phyloP scores from a whole-genome alignment of 179 eudicot genomes.

The Nepenthes alata region DNA sequence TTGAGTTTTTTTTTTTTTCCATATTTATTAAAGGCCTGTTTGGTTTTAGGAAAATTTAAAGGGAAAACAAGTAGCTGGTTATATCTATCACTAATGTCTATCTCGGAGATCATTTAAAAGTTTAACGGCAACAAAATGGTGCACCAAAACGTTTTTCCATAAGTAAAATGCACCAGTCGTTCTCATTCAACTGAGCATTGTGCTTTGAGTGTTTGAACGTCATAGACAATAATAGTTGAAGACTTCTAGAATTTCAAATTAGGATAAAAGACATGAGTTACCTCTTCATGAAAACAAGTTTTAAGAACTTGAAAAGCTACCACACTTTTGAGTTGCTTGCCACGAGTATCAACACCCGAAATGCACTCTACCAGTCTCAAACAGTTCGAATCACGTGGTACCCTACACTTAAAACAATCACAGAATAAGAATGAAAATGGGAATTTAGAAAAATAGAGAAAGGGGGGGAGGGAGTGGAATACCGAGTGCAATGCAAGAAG shows the following conservation, averaged over 20 bases:
- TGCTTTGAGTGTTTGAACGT: not conserved
- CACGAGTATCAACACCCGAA: slow-evolving; percentile 44
- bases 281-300: slow-evolving; percentile 54
- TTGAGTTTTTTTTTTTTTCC: not conserved
- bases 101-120: too few relatives aligned
- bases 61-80: too few relatives aligned
- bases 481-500: too few relatives aligned
- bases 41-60: too few relatives aligned
- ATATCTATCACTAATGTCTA: too few relatives aligned
- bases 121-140: too few relatives aligned
- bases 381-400: slow-evolving; percentile 59
- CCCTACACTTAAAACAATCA: slow-evolving; percentile 22
- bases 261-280: slow-evolving; percentile 11
- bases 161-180: too few relatives aligned
- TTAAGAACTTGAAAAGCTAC: slow-evolving; percentile 50
- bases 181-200: too few relatives aligned
- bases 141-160: too few relatives aligned
- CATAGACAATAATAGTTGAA: not conserved
- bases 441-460: slow-evolving; percentile 1
- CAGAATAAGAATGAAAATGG: too few relatives aligned
- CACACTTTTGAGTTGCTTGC: slow-evolving; percentile 55
- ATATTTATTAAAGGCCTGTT: too few relatives aligned
- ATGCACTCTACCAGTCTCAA: slow-evolving; percentile 58
- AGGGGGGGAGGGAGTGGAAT: not conserved
- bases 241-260: not conserved